Percentiles rank a stretch among this genome's conserved stretches.
Conservation (phyloP, 441 rosid species). For the Breynia disticha region DNA sequence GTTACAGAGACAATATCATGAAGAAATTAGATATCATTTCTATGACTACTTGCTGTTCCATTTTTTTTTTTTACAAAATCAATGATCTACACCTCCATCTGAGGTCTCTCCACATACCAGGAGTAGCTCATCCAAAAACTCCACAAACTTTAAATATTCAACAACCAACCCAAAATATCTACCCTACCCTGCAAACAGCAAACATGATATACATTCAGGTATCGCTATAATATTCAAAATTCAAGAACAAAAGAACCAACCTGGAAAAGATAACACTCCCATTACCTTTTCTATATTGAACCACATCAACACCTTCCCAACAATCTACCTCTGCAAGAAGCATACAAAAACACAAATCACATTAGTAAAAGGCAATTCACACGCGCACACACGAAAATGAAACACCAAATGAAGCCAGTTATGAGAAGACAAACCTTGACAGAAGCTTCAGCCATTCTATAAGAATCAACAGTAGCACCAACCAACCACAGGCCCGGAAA, state of each 20-base stretch:
- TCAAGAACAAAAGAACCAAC: background rate
- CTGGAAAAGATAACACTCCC: background rate
- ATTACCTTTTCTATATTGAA: slow-evolving; percentile 9
- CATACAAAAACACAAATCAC: background rate
- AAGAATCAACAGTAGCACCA: slow-evolving; percentile 68
- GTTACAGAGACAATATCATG: slow-evolving; percentile 4
- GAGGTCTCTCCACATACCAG: slow-evolving; percentile 13
- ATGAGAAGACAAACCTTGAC: slow-evolving; percentile 33
- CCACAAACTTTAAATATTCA: background rate
- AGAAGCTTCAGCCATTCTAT: slow-evolving; percentile 40
- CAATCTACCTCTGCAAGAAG: slow-evolving; percentile 19
- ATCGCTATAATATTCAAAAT: too few species aligned
- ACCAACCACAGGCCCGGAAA: slow-evolving; percentile 83
- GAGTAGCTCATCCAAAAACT: slow-evolving; percentile 8
- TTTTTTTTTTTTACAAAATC: slow-evolving; percentile 9
- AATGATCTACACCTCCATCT: slow-evolving; percentile 19
- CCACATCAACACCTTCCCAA: slow-evolving; percentile 3
- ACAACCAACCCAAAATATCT: slow-evolving; percentile 10
- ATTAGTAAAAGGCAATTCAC: background rate
- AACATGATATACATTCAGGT: slow-evolving; percentile 10
- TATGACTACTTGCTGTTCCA: slow-evolving; percentile 3
- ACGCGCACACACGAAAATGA: background rate
- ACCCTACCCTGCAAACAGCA: slow-evolving; percentile 20
- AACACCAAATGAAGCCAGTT: background rate
- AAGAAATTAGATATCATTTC: slow-evolving; percentile 11